phyloP scores from a whole-genome alignment of 208 protist genomes.

The Crithidia fasciculata region DNA sequence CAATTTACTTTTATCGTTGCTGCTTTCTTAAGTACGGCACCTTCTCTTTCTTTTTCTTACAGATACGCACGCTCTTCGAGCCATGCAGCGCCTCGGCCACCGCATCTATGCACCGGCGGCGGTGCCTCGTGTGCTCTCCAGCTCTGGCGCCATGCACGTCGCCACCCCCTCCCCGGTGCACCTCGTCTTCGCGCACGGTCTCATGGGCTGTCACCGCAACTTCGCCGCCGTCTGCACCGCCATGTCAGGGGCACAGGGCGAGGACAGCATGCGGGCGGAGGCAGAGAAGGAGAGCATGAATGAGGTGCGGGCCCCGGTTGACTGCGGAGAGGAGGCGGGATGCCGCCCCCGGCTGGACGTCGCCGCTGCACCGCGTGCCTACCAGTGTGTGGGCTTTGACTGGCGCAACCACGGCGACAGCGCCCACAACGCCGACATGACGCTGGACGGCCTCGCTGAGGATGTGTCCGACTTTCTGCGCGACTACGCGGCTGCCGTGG shows the following conservation, averaged over 20 bases:
- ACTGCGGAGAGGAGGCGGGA: constrained; percentile 5
- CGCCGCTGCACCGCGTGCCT: constrained; percentile 25
- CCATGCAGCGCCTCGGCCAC: constrained; percentile 22
- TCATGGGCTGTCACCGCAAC: constrained; percentile 45
- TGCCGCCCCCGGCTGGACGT: constrained; percentile 3
- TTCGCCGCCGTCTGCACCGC: constrained; percentile 42
- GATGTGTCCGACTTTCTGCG: constrained; percentile 40
- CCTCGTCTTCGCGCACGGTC: constrained; percentile 55
- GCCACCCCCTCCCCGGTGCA: constrained; percentile 38
- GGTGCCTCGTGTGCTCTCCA: constrained; percentile 16
- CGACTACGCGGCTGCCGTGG: constrained; percentile 14
- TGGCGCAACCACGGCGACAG: constrained; percentile 61
- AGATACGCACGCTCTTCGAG: too few species aligned
- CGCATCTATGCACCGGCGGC: constrained; percentile 21
- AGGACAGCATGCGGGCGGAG: constrained; percentile 26
- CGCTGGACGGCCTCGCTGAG: constrained; percentile 47
- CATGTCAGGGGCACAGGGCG: constrained; percentile 34
- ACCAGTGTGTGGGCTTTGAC: constrained; percentile 42
- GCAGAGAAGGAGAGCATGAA: constrained; percentile 27
- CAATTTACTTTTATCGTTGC: too few species aligned
- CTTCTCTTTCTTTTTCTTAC: too few species aligned
- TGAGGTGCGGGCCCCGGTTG: neutral
- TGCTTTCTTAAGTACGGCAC: too few species aligned
- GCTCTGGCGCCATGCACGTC: constrained; percentile 11
- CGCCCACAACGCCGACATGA: constrained; percentile 39